Evolutionary conservation across 305 asterid genomes (phyloP), one percentile per base, ranked within the genome.

Genomic region (Coffea humblotiana): DNA sequence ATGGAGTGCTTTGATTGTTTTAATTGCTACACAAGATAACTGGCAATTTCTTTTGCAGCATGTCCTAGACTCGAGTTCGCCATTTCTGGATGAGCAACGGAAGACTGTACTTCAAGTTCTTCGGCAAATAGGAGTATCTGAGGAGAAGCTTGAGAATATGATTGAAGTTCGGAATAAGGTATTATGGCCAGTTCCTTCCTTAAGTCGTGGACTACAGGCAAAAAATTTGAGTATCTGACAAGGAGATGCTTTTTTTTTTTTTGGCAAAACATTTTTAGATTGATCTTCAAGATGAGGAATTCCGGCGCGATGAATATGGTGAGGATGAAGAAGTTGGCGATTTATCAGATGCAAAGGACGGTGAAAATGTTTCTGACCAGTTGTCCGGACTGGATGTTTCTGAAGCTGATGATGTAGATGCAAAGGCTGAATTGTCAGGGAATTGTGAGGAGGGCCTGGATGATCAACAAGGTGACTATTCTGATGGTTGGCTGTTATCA

Each of bases 81-180:
- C 95, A 40, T 86, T 88, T 86, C 83, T 94, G 35, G 91, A 84
- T 47, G 96, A 94, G 75, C 97, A 96, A 80, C 91, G 95, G 70
- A 84, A 88, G 79, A 82, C 97, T 66, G 99, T 94, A 29, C 76
- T 94, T 89, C 90, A 92, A 83, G 98, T 94, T 87, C 98, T 96
- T 71, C 87, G 78, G 78, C 92, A 81, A 85, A 83, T 96, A 83
- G 93, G 97, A 35, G 99, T 96, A 37, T 83, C 98, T 1, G 84
- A 90, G 71, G 92, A 90, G 87, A 94, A 94, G 90, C 94, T 96
- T 76, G 85, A 84, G 77, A 96, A 90, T 87, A 96, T 96, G 97
- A 90, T 96, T 84, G 98, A 96, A 91, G 98, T 96, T 79, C 90
- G 96, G 97, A 96, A 96, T 83, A 96, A 96, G 97, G 99, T 93